phyloP scores from a whole-genome alignment of 2,329 filamentous ascomycete genomes.

The Elsinoe australis region DNA sequence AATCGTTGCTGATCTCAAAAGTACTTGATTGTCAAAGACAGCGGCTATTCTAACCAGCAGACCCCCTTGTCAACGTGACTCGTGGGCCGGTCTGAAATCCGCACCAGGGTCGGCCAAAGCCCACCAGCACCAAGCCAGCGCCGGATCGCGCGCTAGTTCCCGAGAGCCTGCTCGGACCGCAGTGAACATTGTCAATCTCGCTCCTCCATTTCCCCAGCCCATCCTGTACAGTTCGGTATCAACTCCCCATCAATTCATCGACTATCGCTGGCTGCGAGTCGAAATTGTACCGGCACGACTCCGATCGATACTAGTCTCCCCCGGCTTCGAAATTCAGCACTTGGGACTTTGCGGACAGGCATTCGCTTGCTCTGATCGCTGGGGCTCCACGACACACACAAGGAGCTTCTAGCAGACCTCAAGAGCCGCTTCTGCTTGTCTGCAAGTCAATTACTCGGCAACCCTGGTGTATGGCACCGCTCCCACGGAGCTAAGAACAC shows the following conservation, averaged over 20 bases:
- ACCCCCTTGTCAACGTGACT: conserved; percentile 8
- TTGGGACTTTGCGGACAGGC: conserved; percentile 18
- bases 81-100: conserved; percentile 1
- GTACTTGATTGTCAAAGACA: too few species aligned
- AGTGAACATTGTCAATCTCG: conserved; percentile 12
- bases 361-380: conserved; percentile 21
- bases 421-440: background rate
- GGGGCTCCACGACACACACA: background rate
- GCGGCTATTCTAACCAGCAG: too few species aligned
- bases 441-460: background rate
- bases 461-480: conserved; percentile 2
- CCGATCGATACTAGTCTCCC: background rate
- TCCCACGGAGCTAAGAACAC: background rate
- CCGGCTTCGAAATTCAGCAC: background rate
- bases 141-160: conserved; percentile 14
- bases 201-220: background rate
- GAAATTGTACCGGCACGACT: background rate
- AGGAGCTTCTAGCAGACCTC: background rate
- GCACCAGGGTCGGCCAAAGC: conserved; percentile 8
- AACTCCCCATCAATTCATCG: background rate
- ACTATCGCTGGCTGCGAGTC: background rate
- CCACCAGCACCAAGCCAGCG: background rate
- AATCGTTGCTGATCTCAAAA: background rate
- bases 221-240: background rate
- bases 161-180: conserved; percentile 4